phyloP scores from a whole-genome alignment of 148 eudicot species.

The Chenopodium berlandieri region DNA sequence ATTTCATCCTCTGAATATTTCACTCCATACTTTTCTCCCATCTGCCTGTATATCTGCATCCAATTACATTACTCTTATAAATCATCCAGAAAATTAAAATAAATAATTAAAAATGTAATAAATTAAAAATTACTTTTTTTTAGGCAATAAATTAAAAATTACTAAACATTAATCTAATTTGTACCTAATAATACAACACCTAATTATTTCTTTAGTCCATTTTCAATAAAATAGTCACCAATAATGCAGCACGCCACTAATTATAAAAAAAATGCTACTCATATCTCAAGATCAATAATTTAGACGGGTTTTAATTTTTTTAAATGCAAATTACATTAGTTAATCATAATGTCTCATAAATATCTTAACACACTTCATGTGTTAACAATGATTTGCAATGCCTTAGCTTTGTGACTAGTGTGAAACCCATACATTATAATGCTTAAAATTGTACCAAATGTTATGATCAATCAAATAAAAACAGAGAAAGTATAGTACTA shows the following conservation, averaged over 20 bases:
- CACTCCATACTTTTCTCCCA: slow-evolving; percentile 96
- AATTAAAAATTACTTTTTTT: not conserved
- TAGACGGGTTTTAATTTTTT: not conserved
- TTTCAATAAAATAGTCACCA: not conserved
- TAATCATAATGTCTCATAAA: not conserved
- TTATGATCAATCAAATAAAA: too few relatives aligned
- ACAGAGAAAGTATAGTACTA: too few relatives aligned
- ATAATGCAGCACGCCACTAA: not conserved
- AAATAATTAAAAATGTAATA: not conserved
- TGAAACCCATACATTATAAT: too few relatives aligned
- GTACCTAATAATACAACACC: not conserved
- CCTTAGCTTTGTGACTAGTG: not conserved
- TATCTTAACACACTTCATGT: not conserved
- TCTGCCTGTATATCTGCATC: slow-evolving; percentile 72
- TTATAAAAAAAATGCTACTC: not conserved
- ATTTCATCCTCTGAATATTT: slow-evolving; percentile 75
- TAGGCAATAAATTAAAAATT: too few relatives aligned
- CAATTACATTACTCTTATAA: too few relatives aligned
- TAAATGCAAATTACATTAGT: not conserved
- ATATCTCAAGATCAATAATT: not conserved
- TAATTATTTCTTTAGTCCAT: not conserved
- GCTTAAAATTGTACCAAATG: too few relatives aligned
- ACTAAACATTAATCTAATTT: not conserved
- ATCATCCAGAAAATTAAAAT: too few relatives aligned
- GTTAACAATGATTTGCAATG: not conserved